A percentile compares a stretch with the other conserved stretches of the same genome.
Conservation (phyloP, 129 eudicot genomes). For the Pseudognaphalium luteoalbum region DNA sequence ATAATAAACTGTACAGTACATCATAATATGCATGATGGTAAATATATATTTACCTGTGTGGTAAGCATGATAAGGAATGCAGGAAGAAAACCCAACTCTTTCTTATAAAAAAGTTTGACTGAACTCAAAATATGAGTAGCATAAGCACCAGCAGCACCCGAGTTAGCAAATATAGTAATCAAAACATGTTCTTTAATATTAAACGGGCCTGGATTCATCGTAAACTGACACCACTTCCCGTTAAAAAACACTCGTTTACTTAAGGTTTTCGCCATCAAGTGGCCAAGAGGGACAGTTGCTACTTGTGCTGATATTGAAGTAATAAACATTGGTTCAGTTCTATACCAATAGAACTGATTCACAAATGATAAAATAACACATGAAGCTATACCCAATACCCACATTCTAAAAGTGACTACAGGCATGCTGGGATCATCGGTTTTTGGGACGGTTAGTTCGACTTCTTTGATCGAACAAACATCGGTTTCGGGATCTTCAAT, state of each 20-base stretch:
- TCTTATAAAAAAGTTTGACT: constrained; percentile 58
- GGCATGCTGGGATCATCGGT: constrained; percentile 70
- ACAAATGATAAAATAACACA: constrained; percentile 57
- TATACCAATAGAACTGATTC: constrained; percentile 75
- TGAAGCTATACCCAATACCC: constrained; percentile 58
- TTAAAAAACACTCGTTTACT: constrained; percentile 41
- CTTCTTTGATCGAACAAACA: constrained; percentile 48
- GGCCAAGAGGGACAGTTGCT: constrained; percentile 65
- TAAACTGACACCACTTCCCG: constrained; percentile 41
- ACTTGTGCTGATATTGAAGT: constrained; percentile 53
- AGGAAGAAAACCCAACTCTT: constrained; percentile 46
- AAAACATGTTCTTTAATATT: constrained; percentile 69
- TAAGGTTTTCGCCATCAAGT: constrained; percentile 60
- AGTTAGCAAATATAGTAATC: constrained; percentile 67
- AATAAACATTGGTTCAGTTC: constrained; percentile 50
- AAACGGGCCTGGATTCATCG: constrained; percentile 77
- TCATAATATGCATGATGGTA: background rate
- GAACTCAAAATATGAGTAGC: constrained; percentile 67
- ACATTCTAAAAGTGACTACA: constrained; percentile 61
- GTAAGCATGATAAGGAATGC: constrained; percentile 65
- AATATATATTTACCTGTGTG: constrained; percentile 46
- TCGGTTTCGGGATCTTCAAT: constrained; percentile 19
- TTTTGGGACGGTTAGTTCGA: constrained; percentile 65
- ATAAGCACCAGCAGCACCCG: constrained; percentile 67
- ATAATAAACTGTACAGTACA: background rate